Evolutionary conservation across 257 asterid genomes (phyloP).

Genomic region (Orobanche coerulescens): DNA sequence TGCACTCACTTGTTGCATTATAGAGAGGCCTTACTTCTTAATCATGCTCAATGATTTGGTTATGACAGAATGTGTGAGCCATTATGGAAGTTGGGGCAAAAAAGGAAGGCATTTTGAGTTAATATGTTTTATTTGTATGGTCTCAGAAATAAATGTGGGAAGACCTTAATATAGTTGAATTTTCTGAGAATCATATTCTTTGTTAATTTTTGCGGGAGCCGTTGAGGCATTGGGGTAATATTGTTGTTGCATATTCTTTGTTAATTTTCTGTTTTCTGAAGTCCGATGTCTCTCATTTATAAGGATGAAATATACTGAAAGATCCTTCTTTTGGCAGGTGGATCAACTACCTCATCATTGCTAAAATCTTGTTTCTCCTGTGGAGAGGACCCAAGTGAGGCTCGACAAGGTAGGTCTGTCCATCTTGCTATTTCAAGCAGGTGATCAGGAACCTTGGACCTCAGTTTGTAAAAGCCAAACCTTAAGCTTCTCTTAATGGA

Average conservation of each 20-base stretch:
- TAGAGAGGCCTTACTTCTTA: too few relatives aligned
- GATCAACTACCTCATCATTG: constrained; percentile 37
- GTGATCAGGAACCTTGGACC: not conserved
- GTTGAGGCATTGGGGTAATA: too few relatives aligned
- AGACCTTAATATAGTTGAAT: too few relatives aligned
- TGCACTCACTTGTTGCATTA: too few relatives aligned
- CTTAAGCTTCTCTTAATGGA: constrained; percentile 7
- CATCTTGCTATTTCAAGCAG: constrained; percentile 21
- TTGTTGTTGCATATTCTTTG: too few relatives aligned
- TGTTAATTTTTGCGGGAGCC: too few relatives aligned
- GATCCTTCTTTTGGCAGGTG: constrained; percentile 45
- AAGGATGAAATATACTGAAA: constrained; percentile 7
- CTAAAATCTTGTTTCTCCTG: constrained; percentile 77
- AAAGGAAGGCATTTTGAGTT: too few relatives aligned
- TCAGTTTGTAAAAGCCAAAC: not conserved
- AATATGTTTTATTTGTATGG: too few relatives aligned
- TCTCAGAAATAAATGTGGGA: too few relatives aligned
- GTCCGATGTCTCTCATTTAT: not conserved
- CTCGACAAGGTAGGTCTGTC: constrained; percentile 55
- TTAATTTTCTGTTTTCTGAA: not conserved
- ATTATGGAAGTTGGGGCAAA: too few relatives aligned
- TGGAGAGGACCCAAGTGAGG: constrained; percentile 74
- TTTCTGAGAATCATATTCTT: not conserved
- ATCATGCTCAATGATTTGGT: too few relatives aligned
- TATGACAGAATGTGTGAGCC: too few relatives aligned